Percentiles rank a stretch among this genome's conserved stretches.
These are phyloP conservation scores for Yamadazyma epiphylla DNA, from an alignment of 1,139 yeast species.

Conservation along the genomic window DNA sequence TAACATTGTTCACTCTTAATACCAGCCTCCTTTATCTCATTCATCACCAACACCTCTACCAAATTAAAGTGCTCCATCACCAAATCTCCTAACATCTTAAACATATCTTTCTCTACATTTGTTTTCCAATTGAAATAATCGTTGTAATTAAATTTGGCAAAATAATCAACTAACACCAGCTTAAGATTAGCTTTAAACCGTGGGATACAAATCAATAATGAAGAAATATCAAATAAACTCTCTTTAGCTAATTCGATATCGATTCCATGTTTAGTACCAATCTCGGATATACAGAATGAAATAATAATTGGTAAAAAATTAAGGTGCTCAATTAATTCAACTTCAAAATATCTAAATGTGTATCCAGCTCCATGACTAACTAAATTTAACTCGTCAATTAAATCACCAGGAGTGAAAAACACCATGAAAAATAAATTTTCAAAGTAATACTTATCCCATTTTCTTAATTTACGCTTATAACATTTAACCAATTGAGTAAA, in stretches of 20 bases:
- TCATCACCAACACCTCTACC: background rate
- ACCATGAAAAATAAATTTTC: slow-evolving; percentile 10
- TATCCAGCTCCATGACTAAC: no score
- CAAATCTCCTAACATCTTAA: slow-evolving; percentile 5
- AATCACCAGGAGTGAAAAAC: no score
- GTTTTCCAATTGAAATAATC: slow-evolving; percentile 1
- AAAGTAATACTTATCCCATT: slow-evolving; percentile 9
- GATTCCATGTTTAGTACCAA: no score
- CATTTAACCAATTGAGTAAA: background rate
- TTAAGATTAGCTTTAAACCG: no score
- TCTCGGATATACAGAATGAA: no score
- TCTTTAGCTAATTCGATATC: no score
- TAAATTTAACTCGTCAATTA: no score
- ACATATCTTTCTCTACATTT: slow-evolving; percentile 1
- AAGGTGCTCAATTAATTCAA: slow-evolving; percentile 9
- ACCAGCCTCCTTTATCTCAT: background rate
- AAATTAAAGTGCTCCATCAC: slow-evolving; percentile 1
- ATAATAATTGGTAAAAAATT: slow-evolving; percentile 11
- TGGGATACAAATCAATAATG: no score
- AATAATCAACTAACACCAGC: background rate
- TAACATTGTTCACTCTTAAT: background rate
- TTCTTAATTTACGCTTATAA: slow-evolving; percentile 1
- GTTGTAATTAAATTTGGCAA: slow-evolving; percentile 2
- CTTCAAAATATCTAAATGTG: no score
- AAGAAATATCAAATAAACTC: no score